Percentiles rank a stretch among this genome's conserved stretches.
Evolutionary conservation across 1,284 basidiomycete genomes (phyloP).

Genomic region (Omphalotus olearius): DNA sequence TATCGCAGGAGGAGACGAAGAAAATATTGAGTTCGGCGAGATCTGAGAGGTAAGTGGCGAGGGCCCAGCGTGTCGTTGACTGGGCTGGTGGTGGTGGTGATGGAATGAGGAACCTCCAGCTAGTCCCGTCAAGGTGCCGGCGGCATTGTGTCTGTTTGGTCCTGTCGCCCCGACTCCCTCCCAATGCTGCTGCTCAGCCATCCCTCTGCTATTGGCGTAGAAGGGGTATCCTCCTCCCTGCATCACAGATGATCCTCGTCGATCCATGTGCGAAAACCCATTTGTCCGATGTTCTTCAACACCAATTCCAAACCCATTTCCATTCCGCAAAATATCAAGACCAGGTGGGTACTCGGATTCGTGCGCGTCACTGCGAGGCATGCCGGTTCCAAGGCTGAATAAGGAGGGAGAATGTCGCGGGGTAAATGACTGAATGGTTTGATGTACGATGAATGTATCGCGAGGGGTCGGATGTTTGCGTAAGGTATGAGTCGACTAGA

Average conservation of each 20-base stretch:
- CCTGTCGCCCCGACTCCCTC: slow-evolving; percentile 24
- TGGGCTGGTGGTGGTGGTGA: slow-evolving; percentile 5
- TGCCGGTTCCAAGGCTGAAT: slow-evolving; percentile 16
- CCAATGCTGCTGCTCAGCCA: slow-evolving; percentile 24
- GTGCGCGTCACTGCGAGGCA: slow-evolving; percentile 34
- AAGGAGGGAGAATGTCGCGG: too few species aligned
- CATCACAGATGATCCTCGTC: slow-evolving; percentile 15
- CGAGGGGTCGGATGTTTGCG: too few species aligned
- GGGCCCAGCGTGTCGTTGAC: slow-evolving; percentile 7
- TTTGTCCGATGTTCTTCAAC: slow-evolving; percentile 14
- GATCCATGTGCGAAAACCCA: background rate
- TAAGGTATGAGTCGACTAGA: background rate
- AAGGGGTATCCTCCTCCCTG: slow-evolving; percentile 26
- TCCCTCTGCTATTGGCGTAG: slow-evolving; percentile 10
- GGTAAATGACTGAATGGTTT: too few species aligned
- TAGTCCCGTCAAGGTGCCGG: slow-evolving; percentile 15
- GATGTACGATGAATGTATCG: too few species aligned
- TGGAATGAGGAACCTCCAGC: slow-evolving; percentile 2
- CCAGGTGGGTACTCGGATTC: slow-evolving; percentile 42
- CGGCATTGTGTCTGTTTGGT: slow-evolving; percentile 34
- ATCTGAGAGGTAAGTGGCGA: background rate
- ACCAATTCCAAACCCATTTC: slow-evolving; percentile 15
- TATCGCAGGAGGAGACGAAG: background rate
- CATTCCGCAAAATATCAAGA: slow-evolving; percentile 20
- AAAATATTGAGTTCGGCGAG: background rate